A percentile compares a stretch with the other conserved stretches of the same genome.
Conservation (phyloP, 768 basidiomycete species). For the Mycena venus region DNA sequence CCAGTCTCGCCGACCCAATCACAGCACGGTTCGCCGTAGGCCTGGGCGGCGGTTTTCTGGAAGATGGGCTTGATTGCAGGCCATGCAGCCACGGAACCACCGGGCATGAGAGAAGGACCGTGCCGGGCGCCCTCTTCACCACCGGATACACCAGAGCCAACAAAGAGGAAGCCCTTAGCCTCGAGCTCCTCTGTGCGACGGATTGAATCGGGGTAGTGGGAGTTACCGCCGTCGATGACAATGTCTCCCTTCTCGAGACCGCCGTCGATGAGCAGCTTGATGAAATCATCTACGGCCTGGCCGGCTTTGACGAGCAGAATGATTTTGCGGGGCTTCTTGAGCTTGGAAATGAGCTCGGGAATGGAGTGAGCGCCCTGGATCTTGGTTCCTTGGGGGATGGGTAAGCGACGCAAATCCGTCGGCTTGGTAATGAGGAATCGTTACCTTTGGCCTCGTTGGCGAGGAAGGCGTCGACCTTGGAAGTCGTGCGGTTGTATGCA, state of each 20-base stretch:
- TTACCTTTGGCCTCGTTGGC: slow-evolving; percentile 97
- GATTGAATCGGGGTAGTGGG: slow-evolving; percentile 98
- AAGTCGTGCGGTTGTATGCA: slow-evolving; percentile 96
- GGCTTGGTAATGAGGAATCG: slow-evolving; percentile 35
- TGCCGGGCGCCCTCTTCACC: slow-evolving; percentile 98
- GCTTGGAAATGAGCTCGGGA: slow-evolving; percentile 90
- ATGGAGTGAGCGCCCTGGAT: slow-evolving; percentile 95
- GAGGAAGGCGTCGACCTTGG: slow-evolving; percentile 96
- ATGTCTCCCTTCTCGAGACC: slow-evolving; percentile 96
- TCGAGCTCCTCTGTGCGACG: slow-evolving; percentile 95
- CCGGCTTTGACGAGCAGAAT: slow-evolving; percentile 99
- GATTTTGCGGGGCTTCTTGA: slow-evolving; percentile 96
- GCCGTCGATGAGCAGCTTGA: slow-evolving; percentile 83
- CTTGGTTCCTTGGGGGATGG: slow-evolving; percentile 80
- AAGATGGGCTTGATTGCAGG: slow-evolving; percentile 98
- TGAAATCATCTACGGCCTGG: slow-evolving; percentile 95
- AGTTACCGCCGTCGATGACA: slow-evolving; percentile 99
- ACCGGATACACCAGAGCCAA: slow-evolving; percentile 98
- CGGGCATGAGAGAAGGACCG: slow-evolving; percentile 99
- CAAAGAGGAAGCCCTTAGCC: slow-evolving; percentile 94
- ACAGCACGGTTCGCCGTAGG: slow-evolving; percentile 95
- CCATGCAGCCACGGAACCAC: slow-evolving; percentile 95
- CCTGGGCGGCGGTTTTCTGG: slow-evolving; percentile 97
- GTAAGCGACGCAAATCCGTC: slow-evolving; percentile 27
- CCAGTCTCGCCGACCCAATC: slow-evolving; percentile 99